Conservation (phyloP, 441 rosid species). For the Macaranga tanarius region DNA sequence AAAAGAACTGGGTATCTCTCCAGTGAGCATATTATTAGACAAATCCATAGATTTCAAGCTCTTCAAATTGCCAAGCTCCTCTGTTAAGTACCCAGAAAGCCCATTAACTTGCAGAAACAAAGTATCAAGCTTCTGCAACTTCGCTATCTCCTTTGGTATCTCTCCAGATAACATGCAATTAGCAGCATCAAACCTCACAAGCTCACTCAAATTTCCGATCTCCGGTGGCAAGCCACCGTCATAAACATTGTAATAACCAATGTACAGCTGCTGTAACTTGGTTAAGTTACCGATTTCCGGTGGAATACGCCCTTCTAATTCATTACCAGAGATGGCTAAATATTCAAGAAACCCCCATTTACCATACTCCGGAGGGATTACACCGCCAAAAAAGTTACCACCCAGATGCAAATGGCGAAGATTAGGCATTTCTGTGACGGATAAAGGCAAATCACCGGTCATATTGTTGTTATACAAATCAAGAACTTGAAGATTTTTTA, state of each 20-base stretch:
- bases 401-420: conserved; percentile 88
- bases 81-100: conserved; percentile 58
- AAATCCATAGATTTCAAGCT: conserved; percentile 88
- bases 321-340: conserved; percentile 83
- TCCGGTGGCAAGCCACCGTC: conserved; percentile 69
- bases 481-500: conserved; percentile 61
- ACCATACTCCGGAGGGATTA: conserved; percentile 72
- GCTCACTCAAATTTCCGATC: conserved; percentile 74
- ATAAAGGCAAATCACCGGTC: conserved; percentile 69
- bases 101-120: conserved; percentile 87
- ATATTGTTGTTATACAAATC: conserved; percentile 91
- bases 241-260: conserved; percentile 74
- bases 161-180: conserved; percentile 74
- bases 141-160: conserved; percentile 67
- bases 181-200: conserved; percentile 75
- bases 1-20: conserved; percentile 74
- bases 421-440: conserved; percentile 58
- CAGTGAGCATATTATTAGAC: conserved; percentile 75
- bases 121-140: conserved; percentile 73
- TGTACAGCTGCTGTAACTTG: conserved; percentile 58
- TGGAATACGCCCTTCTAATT: conserved; percentile 67
- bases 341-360: conserved; percentile 67
- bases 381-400: conserved; percentile 79
- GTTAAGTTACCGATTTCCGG: conserved; percentile 78
- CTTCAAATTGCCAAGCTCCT: conserved; percentile 61